Evolutionary conservation across 306 rosid genomes (phyloP).

Genomic region (Styphnolobium japonicum): DNA sequence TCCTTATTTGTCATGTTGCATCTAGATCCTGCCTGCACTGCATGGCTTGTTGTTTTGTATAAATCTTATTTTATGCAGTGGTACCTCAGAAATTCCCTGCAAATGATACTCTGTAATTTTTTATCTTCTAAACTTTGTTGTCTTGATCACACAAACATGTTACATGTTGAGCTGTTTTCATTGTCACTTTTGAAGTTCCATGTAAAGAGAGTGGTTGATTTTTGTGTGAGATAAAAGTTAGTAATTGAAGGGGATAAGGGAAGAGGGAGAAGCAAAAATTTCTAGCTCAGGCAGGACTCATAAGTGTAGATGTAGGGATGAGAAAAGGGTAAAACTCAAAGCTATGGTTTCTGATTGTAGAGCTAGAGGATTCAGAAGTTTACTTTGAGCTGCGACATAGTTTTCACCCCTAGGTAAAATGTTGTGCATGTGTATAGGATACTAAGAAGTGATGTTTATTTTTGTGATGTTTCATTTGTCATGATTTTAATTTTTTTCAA

Average conservation of each 20-base stretch:
- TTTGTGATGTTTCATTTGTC: too few species aligned
- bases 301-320: background rate
- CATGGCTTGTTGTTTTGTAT: too few species aligned
- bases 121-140: too few species aligned
- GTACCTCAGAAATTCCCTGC: too few species aligned
- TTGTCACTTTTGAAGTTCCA: background rate
- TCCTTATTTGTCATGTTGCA: background rate
- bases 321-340: background rate
- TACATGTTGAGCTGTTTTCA: background rate
- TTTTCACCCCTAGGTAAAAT: background rate
- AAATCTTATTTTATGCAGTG: too few species aligned
- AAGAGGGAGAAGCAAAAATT: background rate
- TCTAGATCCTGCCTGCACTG: too few species aligned
- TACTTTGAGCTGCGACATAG: background rate
- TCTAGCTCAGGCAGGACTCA: background rate
- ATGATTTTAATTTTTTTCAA: too few species aligned
- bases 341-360: background rate
- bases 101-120: background rate
- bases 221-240: background rate
- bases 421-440: background rate
- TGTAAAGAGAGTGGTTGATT: background rate
- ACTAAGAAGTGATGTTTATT: background rate
- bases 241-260: background rate
- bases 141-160: background rate
- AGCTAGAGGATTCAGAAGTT: background rate